Evolutionary conservation across 106 monocot species (phyloP).

Genomic region (Apostasia ramifera): DNA sequence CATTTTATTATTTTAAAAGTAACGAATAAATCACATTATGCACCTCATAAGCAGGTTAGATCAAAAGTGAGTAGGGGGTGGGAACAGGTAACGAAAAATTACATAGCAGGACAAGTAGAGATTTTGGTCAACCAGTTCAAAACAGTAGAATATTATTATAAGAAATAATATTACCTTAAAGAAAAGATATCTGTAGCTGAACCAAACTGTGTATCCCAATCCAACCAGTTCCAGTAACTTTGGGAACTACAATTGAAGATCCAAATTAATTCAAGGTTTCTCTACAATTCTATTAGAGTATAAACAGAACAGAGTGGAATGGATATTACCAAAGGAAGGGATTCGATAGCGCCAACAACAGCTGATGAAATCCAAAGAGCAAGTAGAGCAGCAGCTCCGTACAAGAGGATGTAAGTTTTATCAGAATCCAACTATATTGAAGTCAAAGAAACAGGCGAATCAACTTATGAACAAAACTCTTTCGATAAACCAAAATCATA

Average conservation of each 20-base stretch:
- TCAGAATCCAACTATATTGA: slow-evolving; percentile 42
- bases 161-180: slow-evolving; percentile 47
- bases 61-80: too few species aligned
- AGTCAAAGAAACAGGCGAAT: not conserved
- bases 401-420: slow-evolving; percentile 26
- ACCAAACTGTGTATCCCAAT: slow-evolving; percentile 73
- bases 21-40: too few species aligned
- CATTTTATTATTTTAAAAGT: too few species aligned
- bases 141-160: too few species aligned
- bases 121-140: too few species aligned
- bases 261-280: not conserved
- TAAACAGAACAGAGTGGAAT: not conserved
- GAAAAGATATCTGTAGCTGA: slow-evolving; percentile 59
- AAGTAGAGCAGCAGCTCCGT: slow-evolving; percentile 44
- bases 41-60: too few species aligned
- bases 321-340: slow-evolving; percentile 59
- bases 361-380: slow-evolving; percentile 62
- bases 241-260: slow-evolving; percentile 34
- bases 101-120: too few species aligned
- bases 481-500: too few species aligned
- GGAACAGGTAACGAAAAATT: too few species aligned
- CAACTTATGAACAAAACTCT: too few species aligned
- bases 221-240: slow-evolving; percentile 79
- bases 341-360: slow-evolving; percentile 54
- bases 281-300: not conserved